Evolutionary conservation across 495 filamentous ascomycete genomes (phyloP), one percentile per base, ranked within the genome.

Genomic region (Aspergillus olivimuriae): DNA sequence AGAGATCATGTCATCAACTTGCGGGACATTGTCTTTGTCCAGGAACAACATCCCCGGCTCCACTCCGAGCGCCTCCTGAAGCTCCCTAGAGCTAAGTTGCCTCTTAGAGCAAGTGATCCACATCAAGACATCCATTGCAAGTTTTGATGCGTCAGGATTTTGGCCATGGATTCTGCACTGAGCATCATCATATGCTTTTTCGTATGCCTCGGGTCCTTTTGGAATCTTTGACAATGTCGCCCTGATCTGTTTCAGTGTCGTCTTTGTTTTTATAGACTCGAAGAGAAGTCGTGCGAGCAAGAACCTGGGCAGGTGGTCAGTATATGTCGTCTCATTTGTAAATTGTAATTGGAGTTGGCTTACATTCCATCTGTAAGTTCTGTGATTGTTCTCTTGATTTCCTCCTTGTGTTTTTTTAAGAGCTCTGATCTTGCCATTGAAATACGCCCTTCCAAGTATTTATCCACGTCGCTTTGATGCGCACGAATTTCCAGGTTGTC

Each of bases 221-320:
- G 63, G 47, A 1, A 75, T 50, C 1, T 47, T 54, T 39, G 58
- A 33, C 5, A 79, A 39, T 2, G 71, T 52, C n/a, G n/a, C n/a
- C n/a, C n/a, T n/a, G n/a, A n/a, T n/a, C n/a, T n/a, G n/a, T n/a
- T n/a, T n/a, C n/a, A n/a, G n/a, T n/a, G n/a, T n/a, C n/a, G n/a
- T n/a, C n/a, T n/a, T n/a, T n/a, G n/a, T n/a, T n/a, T n/a, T n/a
- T 28, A 28, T 28, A 28, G 24, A 11, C 24, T 72, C 63, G 10
- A 77, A 44, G 48, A 76, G 58, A 0, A 82, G 60, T 12, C 53
- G 57, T n/a, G 75, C 74, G 17, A 82, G 62, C 1, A 81, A 63
- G 46, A 82, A 80, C 72, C 75, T 72, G 28, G 30, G 6, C 12
- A 52, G 1, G 12, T 34, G 15, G 2, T 21, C 7, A 12, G 23